phyloP scores from a whole-genome alignment of 495 filamentous ascomycete genomes.

The Ascodesmis nigricans region DNA sequence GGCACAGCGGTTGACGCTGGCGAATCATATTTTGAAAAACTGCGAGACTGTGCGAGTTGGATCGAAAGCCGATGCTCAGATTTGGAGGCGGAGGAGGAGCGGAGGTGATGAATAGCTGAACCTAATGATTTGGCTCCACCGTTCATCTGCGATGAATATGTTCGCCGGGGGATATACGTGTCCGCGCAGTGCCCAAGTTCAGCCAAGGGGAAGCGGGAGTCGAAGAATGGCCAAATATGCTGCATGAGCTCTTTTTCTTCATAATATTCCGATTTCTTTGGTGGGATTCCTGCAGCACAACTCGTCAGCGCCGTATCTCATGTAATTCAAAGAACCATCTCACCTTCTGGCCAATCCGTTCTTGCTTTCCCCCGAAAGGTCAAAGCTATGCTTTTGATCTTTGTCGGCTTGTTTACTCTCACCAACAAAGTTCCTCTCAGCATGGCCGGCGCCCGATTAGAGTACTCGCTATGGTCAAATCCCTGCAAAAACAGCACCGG shows the following conservation, averaged over 20 bases:
- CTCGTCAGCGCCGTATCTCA: too few species aligned
- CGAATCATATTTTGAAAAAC: slow-evolving; percentile 63
- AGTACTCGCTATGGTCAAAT: slow-evolving; percentile 60
- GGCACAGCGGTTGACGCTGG: slow-evolving; percentile 25
- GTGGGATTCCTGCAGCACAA: slow-evolving; percentile 49
- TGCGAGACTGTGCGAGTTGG: slow-evolving; percentile 58
- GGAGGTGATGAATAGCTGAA: slow-evolving; percentile 23
- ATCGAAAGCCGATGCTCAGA: slow-evolving; percentile 39
- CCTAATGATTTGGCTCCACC: slow-evolving; percentile 8
- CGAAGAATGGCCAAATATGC: slow-evolving; percentile 65
- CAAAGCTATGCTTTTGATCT: slow-evolving; percentile 82
- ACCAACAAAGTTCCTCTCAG: slow-evolving; percentile 67
- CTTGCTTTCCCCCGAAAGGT: slow-evolving; percentile 66
- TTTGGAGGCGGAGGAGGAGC: slow-evolving; percentile 15
- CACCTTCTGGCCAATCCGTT: slow-evolving; percentile 93
- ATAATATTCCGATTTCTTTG: slow-evolving; percentile 58
- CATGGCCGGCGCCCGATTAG: slow-evolving; percentile 53
- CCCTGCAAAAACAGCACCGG: slow-evolving; percentile 77
- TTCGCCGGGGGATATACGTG: slow-evolving; percentile 17
- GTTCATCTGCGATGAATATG: not conserved
- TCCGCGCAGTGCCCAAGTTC: slow-evolving; percentile 45
- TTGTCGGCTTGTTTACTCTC: slow-evolving; percentile 67
- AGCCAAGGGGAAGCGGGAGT: slow-evolving; percentile 40
- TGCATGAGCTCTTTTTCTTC: slow-evolving; percentile 60
- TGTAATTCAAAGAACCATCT: slow-evolving; percentile 5